phyloP scores from a whole-genome alignment of 306 rosid genomes.

The Vigna trinervia region DNA sequence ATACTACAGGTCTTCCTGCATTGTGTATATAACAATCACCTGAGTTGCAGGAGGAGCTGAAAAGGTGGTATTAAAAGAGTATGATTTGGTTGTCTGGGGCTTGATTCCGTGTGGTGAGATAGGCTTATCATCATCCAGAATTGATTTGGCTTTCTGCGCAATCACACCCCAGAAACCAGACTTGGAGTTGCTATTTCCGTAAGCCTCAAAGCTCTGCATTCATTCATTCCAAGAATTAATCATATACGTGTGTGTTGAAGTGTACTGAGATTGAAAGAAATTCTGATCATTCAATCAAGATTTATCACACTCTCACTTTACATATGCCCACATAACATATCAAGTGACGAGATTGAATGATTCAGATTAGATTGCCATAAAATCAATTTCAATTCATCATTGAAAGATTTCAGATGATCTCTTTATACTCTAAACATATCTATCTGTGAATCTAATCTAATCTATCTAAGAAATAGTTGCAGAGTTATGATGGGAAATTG shows the following conservation, averaged over 20 bases:
- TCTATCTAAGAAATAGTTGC: neutral
- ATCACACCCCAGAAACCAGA: slow-evolving; percentile 91
- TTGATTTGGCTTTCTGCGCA: slow-evolving; percentile 88
- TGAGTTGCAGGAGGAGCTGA: slow-evolving; percentile 48
- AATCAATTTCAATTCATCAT: neutral
- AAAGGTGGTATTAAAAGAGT: slow-evolving; percentile 40
- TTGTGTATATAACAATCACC: slow-evolving; percentile 51
- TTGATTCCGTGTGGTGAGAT: slow-evolving; percentile 34
- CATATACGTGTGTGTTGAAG: neutral
- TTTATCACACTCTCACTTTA: neutral
- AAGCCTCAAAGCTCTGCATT: slow-evolving; percentile 67
- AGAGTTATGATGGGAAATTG: slow-evolving; percentile 9
- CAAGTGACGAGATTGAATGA: neutral
- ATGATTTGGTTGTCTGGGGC: slow-evolving; percentile 48
- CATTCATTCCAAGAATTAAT: slow-evolving; percentile 33
- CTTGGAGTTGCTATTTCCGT: slow-evolving; percentile 53
- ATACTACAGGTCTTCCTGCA: neutral
- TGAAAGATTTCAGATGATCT: neutral
- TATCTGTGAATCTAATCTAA: neutral
- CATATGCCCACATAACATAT: neutral
- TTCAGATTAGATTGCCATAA: neutral
- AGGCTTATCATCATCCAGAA: slow-evolving; percentile 71
- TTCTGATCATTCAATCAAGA: neutral
- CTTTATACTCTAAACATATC: neutral
- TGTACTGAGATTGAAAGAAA: neutral